Base-by-base conservation (phyloP, 768 basidiomycete genomes). In the Rhodotorula diobovata region DNA sequence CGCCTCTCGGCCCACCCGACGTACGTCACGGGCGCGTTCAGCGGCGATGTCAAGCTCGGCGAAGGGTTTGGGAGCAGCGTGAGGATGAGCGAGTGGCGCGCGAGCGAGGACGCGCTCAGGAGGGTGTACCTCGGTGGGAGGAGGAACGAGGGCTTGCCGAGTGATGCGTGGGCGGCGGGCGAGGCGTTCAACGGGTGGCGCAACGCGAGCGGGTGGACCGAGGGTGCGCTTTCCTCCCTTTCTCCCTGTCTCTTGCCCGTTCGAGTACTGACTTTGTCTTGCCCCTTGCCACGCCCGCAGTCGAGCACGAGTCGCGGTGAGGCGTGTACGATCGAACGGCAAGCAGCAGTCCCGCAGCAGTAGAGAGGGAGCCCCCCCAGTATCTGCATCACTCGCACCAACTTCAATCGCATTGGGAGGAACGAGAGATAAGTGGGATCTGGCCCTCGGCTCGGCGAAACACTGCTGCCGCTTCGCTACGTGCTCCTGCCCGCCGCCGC, bases 1-100 rank as follows among this genome's bases (percentile, higher is more conserved):
- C 89, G 93, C 57, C 87, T 87, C 75, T 90, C 91, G 2, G 90
- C 90, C 76, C 88, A 92, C 7, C 94, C 96, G 2, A 85, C 94
- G 50, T 99, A 90, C 80, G 89, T 96, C n/a, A 89, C 95, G n/a
- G 96, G 93, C 28, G 89, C 96, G 69, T 98, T 86, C 80, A 90
- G 87, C 34, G 92, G 87, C 51, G 68, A 90, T 86, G 56, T 79
- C 79, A 86, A 96, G 81, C 86, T 99, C 4, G 92, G 94, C 11
- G 94, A 99, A 81, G 93, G 94, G 23, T 92, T 94, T 78, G 96
- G 96, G 63, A 89, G 87, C 75, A 93, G 91, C 6, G 82, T 97
- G 65, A 88, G 86, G 80, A 98, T 98, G 95, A 93, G 93, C 25
- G 93, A 97, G 81, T 94, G 86, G 81, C 84, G 95, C 67, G 91